A percentile compares a stretch with the other conserved stretches of the same genome.
phyloP scores from a whole-genome alignment of 75 land plant genomes.

The Cupressus sempervirens region DNA sequence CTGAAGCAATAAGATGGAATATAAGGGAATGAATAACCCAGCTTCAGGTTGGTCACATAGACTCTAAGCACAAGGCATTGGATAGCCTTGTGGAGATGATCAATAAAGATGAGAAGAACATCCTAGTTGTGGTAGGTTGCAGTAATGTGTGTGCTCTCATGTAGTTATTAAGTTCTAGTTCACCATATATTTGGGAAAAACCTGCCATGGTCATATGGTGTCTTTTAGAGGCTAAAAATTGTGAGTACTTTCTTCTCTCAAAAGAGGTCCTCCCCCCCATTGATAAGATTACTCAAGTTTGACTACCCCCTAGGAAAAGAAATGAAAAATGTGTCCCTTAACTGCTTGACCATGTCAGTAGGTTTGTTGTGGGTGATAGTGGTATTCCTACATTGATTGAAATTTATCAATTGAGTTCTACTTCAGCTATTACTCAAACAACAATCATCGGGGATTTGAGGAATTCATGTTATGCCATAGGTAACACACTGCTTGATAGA shows the following conservation, averaged over 20 bases:
- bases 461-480: constrained; percentile 58
- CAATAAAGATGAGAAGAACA: constrained; percentile 66
- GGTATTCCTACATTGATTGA: constrained; percentile 66
- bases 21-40: constrained; percentile 53
- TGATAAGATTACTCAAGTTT: constrained; percentile 66
- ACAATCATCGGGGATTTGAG: constrained; percentile 32
- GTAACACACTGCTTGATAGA: constrained; percentile 50
- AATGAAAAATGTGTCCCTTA: constrained; percentile 59
- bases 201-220: constrained; percentile 54
- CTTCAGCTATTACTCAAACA: constrained; percentile 26
- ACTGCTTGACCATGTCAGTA: constrained; percentile 43
- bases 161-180: constrained; percentile 60
- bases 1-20: constrained; percentile 19
- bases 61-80: constrained; percentile 59
- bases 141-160: constrained; percentile 61
- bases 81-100: constrained; percentile 59
- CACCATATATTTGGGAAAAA: constrained; percentile 59
- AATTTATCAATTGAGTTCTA: constrained; percentile 48
- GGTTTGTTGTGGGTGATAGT: constrained; percentile 66
- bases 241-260: constrained; percentile 57
- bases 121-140: constrained; percentile 45
- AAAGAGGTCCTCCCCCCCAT: constrained; percentile 71
- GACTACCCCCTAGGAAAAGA: constrained; percentile 54
- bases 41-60: constrained; percentile 71
- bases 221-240: constrained; percentile 50